These are phyloP conservation scores for Solanum piurae DNA, from an alignment of 257 asterid species.

Conservation along the genomic window DNA sequence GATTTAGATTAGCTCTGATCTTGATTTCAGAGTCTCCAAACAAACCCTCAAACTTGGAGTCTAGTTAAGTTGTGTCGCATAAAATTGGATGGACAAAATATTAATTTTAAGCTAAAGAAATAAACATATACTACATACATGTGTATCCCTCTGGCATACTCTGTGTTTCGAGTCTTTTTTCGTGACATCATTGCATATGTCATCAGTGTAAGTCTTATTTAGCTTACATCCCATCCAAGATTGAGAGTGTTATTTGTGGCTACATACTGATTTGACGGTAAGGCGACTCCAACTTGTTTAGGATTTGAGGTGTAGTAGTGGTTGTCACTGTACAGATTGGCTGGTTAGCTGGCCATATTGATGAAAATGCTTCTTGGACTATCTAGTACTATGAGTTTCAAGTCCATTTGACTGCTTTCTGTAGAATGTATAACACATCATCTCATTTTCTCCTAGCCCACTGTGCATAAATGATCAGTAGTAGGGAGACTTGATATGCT, in stretches of 20 bases:
- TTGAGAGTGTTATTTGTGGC: not conserved
- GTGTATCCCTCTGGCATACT: not conserved
- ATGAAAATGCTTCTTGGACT: not conserved
- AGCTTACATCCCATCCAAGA: not conserved
- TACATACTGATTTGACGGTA: not conserved
- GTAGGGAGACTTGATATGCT: not conserved
- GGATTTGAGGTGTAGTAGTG: not conserved
- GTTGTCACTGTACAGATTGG: not conserved
- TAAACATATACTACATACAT: not conserved
- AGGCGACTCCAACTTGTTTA: not conserved
- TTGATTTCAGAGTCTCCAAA: not conserved
- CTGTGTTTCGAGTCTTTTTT: not conserved
- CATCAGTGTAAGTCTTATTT: not conserved
- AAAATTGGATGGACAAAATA: not conserved
- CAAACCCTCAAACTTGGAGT: not conserved
- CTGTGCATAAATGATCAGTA: not conserved
- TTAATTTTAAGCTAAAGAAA: not conserved
- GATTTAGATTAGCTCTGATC: not conserved
- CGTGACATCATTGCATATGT: not conserved
- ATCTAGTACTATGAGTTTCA: not conserved
- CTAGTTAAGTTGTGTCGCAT: not conserved
- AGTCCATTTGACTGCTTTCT: not conserved
- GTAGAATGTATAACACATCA: not conserved
- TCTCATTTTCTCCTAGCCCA: not conserved
- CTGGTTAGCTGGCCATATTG: not conserved